phyloP scores from a whole-genome alignment of 371 early-diverging fungal species.

The Apophysomyces variabilis region DNA sequence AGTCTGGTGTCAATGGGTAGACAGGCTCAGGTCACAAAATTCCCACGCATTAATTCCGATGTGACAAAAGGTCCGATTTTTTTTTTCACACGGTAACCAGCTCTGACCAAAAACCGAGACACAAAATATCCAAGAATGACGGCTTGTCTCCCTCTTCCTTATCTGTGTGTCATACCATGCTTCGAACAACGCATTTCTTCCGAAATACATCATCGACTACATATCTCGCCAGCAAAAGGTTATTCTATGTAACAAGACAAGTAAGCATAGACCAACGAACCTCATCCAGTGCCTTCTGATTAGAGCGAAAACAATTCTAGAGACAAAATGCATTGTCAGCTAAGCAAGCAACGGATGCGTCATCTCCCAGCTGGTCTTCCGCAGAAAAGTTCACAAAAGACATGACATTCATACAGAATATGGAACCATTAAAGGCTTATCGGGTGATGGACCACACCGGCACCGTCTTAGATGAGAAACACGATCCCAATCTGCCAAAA shows the following conservation, averaged over 20 bases:
- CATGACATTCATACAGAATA: constrained; percentile 54
- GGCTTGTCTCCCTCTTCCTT: neutral
- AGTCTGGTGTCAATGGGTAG: neutral
- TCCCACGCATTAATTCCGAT: neutral
- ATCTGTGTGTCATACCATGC: neutral
- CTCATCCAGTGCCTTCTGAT: no score
- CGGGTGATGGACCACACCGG: constrained; percentile 94
- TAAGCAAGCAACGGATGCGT: neutral
- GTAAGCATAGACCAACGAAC: neutral
- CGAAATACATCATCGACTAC: neutral
- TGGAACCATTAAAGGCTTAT: constrained; percentile 85
- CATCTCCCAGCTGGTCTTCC: constrained; percentile 13
- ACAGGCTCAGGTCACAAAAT: neutral
- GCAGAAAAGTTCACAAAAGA: constrained; percentile 33
- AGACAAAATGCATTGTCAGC: neutral
- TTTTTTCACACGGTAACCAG: constrained; percentile 2
- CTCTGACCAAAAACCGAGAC: neutral
- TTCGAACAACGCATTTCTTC: neutral
- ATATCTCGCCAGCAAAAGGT: neutral
- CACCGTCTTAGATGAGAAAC: constrained; percentile 64
- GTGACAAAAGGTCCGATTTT: neutral
- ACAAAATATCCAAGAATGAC: neutral
- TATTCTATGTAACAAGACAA: neutral
- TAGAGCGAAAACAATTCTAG: neutral
- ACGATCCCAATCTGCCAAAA: constrained; percentile 82